A percentile compares a stretch with the other conserved stretches of the same genome.
Evolutionary conservation across 1,284 basidiomycete species (phyloP).

Genomic region (Leccinum subrobustum): DNA sequence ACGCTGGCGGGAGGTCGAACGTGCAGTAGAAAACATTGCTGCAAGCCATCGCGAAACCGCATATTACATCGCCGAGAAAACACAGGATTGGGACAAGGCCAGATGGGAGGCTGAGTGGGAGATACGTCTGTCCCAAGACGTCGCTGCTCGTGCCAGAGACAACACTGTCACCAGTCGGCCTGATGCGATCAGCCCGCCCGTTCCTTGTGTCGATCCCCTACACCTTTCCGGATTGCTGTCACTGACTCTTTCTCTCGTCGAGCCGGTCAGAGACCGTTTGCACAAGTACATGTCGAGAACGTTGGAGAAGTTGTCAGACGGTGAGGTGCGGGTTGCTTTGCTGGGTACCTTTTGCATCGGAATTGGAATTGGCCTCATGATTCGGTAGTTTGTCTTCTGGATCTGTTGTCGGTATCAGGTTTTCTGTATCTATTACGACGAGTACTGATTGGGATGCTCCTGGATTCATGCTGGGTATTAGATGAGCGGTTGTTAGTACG

Average conservation of each 20-base stretch:
- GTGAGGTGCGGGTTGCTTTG: slow-evolving; percentile 29
- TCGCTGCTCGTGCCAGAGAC: slow-evolving; percentile 45
- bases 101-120: slow-evolving; percentile 68
- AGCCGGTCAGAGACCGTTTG: slow-evolving; percentile 23
- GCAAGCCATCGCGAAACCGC: slow-evolving; percentile 27
- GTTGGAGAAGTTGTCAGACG: slow-evolving; percentile 27
- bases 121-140: slow-evolving; percentile 52
- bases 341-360: slow-evolving; percentile 36
- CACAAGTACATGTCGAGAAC: slow-evolving; percentile 14
- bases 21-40: slow-evolving; percentile 41
- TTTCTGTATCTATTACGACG: neutral
- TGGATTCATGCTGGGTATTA: neutral
- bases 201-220: slow-evolving; percentile 42
- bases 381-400: slow-evolving; percentile 25
- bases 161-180: slow-evolving; percentile 19
- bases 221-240: slow-evolving; percentile 47
- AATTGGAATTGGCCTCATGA: slow-evolving; percentile 31
- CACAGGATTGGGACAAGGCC: slow-evolving; percentile 51
- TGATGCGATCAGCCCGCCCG: slow-evolving; percentile 8
- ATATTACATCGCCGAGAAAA: slow-evolving; percentile 22
- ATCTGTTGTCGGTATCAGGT: neutral
- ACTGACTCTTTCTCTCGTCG: slow-evolving; percentile 47
- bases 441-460: neutral
- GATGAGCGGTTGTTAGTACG: neutral
- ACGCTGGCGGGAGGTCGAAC: slow-evolving; percentile 66